Evolutionary conservation across 805 yeast genomes (phyloP).

Genomic region (Starmera amethionina): DNA sequence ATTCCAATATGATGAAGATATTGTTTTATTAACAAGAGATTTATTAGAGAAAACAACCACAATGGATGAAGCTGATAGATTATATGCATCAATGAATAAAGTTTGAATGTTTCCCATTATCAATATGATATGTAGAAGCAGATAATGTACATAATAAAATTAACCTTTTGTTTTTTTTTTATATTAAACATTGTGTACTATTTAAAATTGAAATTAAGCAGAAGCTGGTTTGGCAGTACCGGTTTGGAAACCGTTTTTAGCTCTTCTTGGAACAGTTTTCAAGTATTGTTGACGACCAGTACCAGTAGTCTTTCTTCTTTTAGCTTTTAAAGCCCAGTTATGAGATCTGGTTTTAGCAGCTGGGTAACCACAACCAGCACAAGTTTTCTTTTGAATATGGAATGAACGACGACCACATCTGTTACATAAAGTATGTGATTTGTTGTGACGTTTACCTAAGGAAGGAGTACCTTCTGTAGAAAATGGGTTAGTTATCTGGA

Average conservation of each 20-base stretch:
- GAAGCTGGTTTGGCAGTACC: conserved; percentile 63
- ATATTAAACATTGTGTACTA: conserved; percentile 1
- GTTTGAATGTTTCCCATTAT: no score
- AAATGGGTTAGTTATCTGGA: conserved; percentile 25
- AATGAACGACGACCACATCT: conserved; percentile 98
- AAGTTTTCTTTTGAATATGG: conserved; percentile 99
- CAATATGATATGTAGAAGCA: no score
- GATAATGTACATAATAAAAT: no score
- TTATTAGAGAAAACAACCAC: conserved; percentile 59
- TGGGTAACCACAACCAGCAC: conserved; percentile 99
- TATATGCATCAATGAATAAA: conserved; percentile 54
- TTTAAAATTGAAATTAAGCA: conserved; percentile 34
- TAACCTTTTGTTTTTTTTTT: no score
- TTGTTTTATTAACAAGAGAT: conserved; percentile 61
- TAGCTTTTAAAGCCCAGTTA: conserved; percentile 99
- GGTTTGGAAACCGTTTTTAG: conserved; percentile 98
- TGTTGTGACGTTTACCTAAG: conserved; percentile 99
- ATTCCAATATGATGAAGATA: conserved; percentile 49
- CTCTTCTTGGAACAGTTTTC: conserved; percentile 94
- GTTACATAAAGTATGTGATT: conserved; percentile 98
- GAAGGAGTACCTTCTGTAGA: conserved; percentile 96
- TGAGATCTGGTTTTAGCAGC: conserved; percentile 96
- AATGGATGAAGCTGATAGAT: conserved; percentile 70
- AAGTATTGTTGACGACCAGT: conserved; percentile 99
- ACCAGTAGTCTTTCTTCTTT: conserved; percentile 99